phyloP scores from a whole-genome alignment of 2,329 filamentous ascomycete species.

The Fusarium sp. region DNA sequence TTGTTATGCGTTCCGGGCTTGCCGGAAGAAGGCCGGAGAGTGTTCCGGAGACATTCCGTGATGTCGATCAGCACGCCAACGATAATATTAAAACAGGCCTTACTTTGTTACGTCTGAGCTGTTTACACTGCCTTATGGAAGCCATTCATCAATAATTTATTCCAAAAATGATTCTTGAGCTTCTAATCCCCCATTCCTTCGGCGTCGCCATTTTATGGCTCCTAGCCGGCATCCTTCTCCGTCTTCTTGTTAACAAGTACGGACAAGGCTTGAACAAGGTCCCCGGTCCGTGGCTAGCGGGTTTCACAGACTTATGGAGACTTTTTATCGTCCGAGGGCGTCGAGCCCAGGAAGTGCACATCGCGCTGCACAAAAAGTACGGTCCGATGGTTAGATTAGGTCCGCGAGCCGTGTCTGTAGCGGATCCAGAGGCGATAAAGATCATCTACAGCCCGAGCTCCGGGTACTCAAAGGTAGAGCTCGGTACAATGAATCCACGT shows the following conservation, averaged over 20 bases:
- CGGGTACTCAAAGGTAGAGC: conserved; percentile 10
- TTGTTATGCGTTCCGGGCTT: neutral
- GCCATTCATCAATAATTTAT: neutral
- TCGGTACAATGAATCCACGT: neutral
- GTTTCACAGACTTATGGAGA: conserved; percentile 26
- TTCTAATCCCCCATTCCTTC: conserved; percentile 8
- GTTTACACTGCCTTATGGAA: no score
- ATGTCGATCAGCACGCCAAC: neutral
- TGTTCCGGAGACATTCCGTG: neutral
- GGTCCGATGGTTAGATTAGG: conserved; percentile 20
- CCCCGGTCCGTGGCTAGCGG: conserved; percentile 16
- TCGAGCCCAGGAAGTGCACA: conserved; percentile 23
- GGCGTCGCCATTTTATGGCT: conserved; percentile 1
- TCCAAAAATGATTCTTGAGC: conserved; percentile 8
- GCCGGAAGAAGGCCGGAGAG: neutral
- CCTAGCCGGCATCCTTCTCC: neutral
- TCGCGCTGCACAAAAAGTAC: conserved; percentile 20
- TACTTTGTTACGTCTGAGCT: neutral
- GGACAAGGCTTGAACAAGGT: conserved; percentile 13
- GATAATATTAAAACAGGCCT: neutral
- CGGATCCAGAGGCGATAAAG: conserved; percentile 9
- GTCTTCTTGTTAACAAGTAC: conserved; percentile 19
- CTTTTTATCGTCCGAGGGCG: conserved; percentile 17
- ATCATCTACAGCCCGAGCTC: conserved; percentile 16
- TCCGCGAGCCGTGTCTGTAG: conserved; percentile 10